Base-by-base conservation (phyloP, 1,139 yeast species). In the Geotrichum restrictum region DNA sequence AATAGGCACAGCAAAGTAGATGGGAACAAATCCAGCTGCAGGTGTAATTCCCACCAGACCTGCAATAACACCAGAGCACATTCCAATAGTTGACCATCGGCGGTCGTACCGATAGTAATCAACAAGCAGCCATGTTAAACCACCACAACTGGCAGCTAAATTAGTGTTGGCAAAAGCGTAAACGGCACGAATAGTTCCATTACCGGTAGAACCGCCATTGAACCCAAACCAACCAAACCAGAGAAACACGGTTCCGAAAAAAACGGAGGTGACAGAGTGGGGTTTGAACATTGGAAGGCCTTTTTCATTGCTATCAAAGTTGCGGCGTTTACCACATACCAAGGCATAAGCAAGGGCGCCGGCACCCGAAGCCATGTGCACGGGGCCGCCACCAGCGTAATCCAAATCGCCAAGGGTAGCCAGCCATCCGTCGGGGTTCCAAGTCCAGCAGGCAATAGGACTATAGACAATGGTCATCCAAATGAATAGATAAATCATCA, bases 181-280 rank as follows among this genome's bases (percentile, higher is more conserved):
- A 86, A 88, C 88, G 53, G 96, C 89, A 73, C 97, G 85, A 68
- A 91, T 82, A 57, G 91, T 71, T 39, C 96, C 85, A 68, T 87
- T 85, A 69, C 96, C 96, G 53, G 96, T 87, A 47, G 96, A 88
- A 63, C 98, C 97, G 70, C 96, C 96, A 76, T 91, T 91, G 80
- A 91, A 91, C 50, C 97, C 97, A 65, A 87, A 88, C 98, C 98
- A 91, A 45, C 98, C 98, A 64, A 91, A 88, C 96, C 97, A 91
- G 64, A 91, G 80, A 74, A 93, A 86, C 3, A 88, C 84, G 22
- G 97, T 89, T 53, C 98, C 98, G 57, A 91, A 74, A 14, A 89
- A 96, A 56, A 88, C 88, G 48, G 89, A 81, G 10, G 94, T 79
- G 46, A 88, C 95, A 3, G 91, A 83, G 69, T 91, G 96, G 31